Base-by-base conservation (phyloP, 805 yeast genomes). In the Starmerella sp. region DNA sequence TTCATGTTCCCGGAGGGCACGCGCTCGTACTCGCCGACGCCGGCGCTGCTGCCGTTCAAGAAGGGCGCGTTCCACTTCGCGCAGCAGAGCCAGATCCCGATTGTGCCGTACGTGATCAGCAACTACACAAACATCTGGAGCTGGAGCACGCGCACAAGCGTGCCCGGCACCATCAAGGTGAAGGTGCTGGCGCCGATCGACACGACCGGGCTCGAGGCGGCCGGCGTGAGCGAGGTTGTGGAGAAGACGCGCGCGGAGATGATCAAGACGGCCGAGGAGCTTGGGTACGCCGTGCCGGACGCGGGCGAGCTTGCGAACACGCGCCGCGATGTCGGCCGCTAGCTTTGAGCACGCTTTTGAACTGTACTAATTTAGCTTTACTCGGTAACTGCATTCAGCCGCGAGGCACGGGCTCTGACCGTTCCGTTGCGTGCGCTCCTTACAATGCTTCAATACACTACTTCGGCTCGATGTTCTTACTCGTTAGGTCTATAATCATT, bases 51-150 rank as follows among this genome's bases (percentile, higher is more conserved):
- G 50, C 95, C 95, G 0, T 88, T 93, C 73, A 93, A 93, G 71
- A 93, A 93, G 68, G 99, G 99, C 54, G 97, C 97, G 0, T 93
- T 93, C 81, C 97, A 93, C 70, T 77, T 93, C 66, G 99, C 99
- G 7, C 84, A 86, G 59, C 95, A 89, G 70, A 95, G 95, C 6
- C 81, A 80, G 43, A 82, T 91, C 38, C 97, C 97, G 17, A 75
- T 93, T 51, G 80, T 93, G 29, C 98, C 99, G 8, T 74, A 85
- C 51, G 95, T 87, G 13, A 89, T 87, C 9, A 80, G 91, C 35
- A 93, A 93, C 73, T 86, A 95, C 53, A 82, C 95, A 4, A 77
- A 80, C 34, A 68, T 93, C 48, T 77, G 86, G 72, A 78, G 79
- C 65, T 69, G 84, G 50, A 77, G 77, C 59, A 70, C 75, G 44